phyloP scores from a whole-genome alignment of 257 asterid genomes.

The Paulownia fortunei region DNA sequence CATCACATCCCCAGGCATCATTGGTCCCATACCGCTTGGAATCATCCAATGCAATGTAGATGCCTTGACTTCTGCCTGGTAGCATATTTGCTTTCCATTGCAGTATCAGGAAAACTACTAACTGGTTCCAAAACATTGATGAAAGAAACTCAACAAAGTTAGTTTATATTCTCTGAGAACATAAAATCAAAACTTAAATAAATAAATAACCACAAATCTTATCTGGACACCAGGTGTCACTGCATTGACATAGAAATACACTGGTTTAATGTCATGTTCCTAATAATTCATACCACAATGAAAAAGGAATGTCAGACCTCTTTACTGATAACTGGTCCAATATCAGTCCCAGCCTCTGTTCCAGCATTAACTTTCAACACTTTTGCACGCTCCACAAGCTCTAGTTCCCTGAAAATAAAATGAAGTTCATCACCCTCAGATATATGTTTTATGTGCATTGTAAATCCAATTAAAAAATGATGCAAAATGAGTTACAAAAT shows the following conservation, averaged over 20 bases:
- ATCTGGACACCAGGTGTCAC: not conserved
- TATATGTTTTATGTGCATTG: not conserved
- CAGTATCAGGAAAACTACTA: no score
- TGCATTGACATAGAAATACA: not conserved
- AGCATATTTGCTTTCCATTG: no score
- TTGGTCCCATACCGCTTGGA: no score
- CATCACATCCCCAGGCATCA: no score
- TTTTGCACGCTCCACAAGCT: conserved; percentile 47
- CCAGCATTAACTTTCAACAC: conserved; percentile 51
- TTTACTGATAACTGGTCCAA: conserved; percentile 54
- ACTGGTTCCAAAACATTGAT: no score
- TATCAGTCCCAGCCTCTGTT: conserved; percentile 51
- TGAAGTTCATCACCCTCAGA: not conserved
- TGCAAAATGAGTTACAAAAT: not conserved
- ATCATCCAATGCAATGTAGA: no score
- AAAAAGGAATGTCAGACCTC: conserved; percentile 39
- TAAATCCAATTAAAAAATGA: not conserved
- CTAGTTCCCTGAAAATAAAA: conserved; percentile 43
- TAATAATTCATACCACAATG: not conserved
- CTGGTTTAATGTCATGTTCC: not conserved
- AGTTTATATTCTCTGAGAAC: not conserved
- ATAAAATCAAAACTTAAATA: no score
- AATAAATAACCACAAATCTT: not conserved
- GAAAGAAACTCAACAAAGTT: not conserved
- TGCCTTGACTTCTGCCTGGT: no score